Conservation (phyloP, 2,329 filamentous ascomycete genomes). For the Ophiostoma novo-ulmi region DNA sequence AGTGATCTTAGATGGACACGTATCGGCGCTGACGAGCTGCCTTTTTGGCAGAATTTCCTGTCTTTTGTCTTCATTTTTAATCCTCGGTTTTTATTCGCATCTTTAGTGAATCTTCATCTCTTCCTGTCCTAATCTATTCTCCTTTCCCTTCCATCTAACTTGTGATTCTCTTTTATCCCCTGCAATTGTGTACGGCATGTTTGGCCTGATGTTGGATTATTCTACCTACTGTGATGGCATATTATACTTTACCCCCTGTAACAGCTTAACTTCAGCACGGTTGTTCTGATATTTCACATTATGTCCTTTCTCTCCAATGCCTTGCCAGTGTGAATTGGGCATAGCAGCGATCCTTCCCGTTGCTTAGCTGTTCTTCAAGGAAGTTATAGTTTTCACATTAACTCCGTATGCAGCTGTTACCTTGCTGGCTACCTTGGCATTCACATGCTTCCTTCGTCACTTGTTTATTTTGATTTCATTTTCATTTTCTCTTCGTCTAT, state of each 20-base stretch:
- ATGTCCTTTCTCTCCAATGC: neutral
- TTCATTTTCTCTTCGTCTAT: neutral
- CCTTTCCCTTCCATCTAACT: neutral
- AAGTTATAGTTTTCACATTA: neutral
- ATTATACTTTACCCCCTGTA: neutral
- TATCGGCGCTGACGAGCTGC: no score
- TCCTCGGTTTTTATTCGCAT: no score
- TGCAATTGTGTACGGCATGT: constrained; percentile 4
- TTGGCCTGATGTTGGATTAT: neutral
- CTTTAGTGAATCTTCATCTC: neutral
- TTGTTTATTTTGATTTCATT: neutral
- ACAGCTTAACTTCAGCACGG: neutral
- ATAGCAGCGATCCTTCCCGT: neutral
- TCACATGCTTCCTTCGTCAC: neutral
- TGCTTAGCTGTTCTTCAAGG: neutral
- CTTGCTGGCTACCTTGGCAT: neutral
- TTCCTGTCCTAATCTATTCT: neutral
- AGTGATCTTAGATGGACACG: no score
- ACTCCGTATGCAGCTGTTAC: neutral
- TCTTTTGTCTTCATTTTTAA: no score
- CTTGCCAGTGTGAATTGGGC: neutral
- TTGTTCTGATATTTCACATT: neutral
- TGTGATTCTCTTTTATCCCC: neutral
- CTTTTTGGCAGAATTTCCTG: no score
- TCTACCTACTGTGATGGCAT: neutral